Conservation (phyloP, 371 early-diverging fungal genomes). For the Neoconidiobolus thromboides region DNA sequence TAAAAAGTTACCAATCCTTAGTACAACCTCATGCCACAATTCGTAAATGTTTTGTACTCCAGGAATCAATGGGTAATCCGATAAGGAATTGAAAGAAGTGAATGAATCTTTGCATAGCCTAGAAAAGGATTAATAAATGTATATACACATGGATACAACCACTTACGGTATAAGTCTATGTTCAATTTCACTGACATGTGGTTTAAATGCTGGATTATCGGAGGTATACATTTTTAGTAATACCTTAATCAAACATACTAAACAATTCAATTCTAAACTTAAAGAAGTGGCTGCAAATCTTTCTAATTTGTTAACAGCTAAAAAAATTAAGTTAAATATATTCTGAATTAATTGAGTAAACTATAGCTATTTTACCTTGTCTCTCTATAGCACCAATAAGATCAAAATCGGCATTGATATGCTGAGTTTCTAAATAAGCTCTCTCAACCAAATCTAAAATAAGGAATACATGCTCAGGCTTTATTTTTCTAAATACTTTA, state of each 20-base stretch:
- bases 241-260: slow-evolving; percentile 1
- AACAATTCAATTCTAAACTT: neutral
- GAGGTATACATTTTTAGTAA: slow-evolving; percentile 3
- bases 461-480: slow-evolving; percentile 31
- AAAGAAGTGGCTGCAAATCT: slow-evolving; percentile 5
- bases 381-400: slow-evolving; percentile 1
- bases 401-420: slow-evolving; percentile 52
- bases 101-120: slow-evolving; percentile 4
- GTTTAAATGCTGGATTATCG: neutral
- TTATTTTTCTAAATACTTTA: slow-evolving; percentile 33
- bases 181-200: neutral
- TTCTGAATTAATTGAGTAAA: neutral
- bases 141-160: neutral
- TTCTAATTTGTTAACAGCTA: slow-evolving; percentile 3
- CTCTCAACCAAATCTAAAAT: slow-evolving; percentile 61
- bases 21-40: slow-evolving; percentile 2
- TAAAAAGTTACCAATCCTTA: slow-evolving; percentile 4
- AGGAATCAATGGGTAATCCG: neutral
- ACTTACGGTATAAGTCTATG: slow-evolving; percentile 4
- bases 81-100: neutral
- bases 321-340: neutral
- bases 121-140: neutral
- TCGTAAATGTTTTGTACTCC: slow-evolving; percentile 1
- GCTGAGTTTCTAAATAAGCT: slow-evolving; percentile 63
- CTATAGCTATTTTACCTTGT: neutral